A percentile compares a stretch with the other conserved stretches of the same genome.
phyloP scores from a whole-genome alignment of 2,329 filamentous ascomycete species.

The Trematosphaeria pertusa region DNA sequence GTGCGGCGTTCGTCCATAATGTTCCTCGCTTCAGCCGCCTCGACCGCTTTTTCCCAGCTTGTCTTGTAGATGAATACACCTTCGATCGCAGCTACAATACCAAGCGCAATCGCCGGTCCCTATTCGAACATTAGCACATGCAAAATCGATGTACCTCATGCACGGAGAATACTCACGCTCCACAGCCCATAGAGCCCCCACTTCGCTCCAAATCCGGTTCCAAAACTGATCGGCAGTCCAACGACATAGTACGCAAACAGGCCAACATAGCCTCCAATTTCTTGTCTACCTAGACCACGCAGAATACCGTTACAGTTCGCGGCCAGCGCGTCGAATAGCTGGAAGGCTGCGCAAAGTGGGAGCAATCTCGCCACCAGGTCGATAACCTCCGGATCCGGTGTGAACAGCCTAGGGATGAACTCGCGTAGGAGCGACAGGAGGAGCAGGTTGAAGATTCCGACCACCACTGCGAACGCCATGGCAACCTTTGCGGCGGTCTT shows the following conservation, averaged over 20 bases:
- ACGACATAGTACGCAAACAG: slow-evolving; percentile 85
- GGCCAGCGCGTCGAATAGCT: slow-evolving; percentile 84
- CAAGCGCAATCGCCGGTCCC: slow-evolving; percentile 68
- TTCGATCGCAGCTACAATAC: slow-evolving; percentile 64
- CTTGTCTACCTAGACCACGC: slow-evolving; percentile 85
- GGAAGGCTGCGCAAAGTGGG: slow-evolving; percentile 85
- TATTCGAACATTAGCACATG: slow-evolving; percentile 25
- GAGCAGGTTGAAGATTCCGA: slow-evolving; percentile 81
- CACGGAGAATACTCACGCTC: slow-evolving; percentile 59
- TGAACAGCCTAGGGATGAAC: slow-evolving; percentile 78
- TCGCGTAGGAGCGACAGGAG: slow-evolving; percentile 73
- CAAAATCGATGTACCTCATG: too few relatives aligned
- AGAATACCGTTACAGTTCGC: slow-evolving; percentile 84
- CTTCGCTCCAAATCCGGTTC: slow-evolving; percentile 74
- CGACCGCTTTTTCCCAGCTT: slow-evolving; percentile 65
- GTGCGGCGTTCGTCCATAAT: slow-evolving; percentile 5
- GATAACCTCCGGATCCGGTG: slow-evolving; percentile 70
- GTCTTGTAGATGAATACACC: slow-evolving; percentile 62
- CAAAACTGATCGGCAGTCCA: slow-evolving; percentile 83
- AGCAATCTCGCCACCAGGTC: slow-evolving; percentile 71
- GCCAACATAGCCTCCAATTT: slow-evolving; percentile 88
- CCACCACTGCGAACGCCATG: slow-evolving; percentile 68
- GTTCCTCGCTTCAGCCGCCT: slow-evolving; percentile 66
- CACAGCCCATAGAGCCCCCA: slow-evolving; percentile 85
- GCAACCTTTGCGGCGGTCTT: slow-evolving; percentile 81